Evolutionary conservation across 306 rosid species (phyloP), one percentile per base, ranked within the genome.

Genomic region (Trichosanthes cucumerina): DNA sequence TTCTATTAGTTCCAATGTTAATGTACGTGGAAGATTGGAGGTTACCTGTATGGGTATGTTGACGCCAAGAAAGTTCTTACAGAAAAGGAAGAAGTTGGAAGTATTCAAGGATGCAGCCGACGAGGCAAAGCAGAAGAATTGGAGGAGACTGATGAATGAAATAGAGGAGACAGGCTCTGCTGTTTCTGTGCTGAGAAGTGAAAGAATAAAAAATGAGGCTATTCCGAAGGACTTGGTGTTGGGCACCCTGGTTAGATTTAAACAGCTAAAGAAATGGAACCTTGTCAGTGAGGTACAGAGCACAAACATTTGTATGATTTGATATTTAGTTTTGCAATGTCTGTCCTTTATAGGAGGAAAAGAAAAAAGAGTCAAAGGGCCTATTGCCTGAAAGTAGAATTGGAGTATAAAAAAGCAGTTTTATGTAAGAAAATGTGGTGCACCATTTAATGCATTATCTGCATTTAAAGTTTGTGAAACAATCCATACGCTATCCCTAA

Each of bases 241-340:
- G 46, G 98, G 98, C 74, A 95, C 97, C 43, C 85, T 95, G 88
- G 82, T 92, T 76, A 88, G 98, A 65, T 92, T 86, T 83, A 95
- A 92, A 85, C 97, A 95, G 78, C 87, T 91, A 71, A 91, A 83
- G 80, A 89, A 83, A 81, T 95, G 98, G 98, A 91, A 88, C 80
- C 86, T 88, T 78, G 97, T 95, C 4, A 75, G 81, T n/a, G 97
- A 95, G 98, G 98, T 95, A 87, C 79, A 59, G 70, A 65, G 43
- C 72, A 34, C 4, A n/a, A 33, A 4, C 57, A 63, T 57, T n/a
- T 53, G 52, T 54, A 53, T 76, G 50, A 56, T 76, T 54, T 54
- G 50, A 56, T 53, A n/a, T 36, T 76, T 34, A 34, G 36, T 54
- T 54, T 9, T 5, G 18, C 21, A 38, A 23, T 11, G 39, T 75